phyloP scores from a whole-genome alignment of 768 basidiomycete genomes.

The Mycena galopus region DNA sequence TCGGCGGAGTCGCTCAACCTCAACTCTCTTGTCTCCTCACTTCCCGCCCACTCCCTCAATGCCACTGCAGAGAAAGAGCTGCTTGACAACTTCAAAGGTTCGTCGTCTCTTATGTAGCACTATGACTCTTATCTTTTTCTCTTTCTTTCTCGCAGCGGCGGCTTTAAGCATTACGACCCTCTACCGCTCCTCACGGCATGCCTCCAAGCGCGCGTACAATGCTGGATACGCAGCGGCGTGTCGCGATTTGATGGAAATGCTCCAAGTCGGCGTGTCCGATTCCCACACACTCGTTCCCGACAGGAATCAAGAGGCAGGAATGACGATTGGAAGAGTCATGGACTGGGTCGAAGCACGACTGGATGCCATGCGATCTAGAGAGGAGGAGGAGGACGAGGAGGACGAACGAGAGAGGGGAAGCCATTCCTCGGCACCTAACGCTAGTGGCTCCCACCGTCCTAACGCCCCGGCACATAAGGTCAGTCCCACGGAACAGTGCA shows the following conservation, averaged over 20 bases:
- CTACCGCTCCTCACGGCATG: conserved; percentile 82
- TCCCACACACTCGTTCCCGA: conserved; percentile 48
- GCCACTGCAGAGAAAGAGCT: conserved; percentile 78
- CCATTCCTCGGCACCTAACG: conserved; percentile 45
- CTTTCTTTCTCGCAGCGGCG: conserved; percentile 67
- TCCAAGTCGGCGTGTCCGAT: conserved; percentile 80
- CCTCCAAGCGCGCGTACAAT: conserved; percentile 85
- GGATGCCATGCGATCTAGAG: conserved; percentile 78
- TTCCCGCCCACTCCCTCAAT: conserved; percentile 79
- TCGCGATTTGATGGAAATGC: conserved; percentile 83
- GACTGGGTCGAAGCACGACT: conserved; percentile 88
- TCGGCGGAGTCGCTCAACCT: conserved; percentile 79
- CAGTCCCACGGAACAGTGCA: neutral
- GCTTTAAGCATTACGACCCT: conserved; percentile 88
- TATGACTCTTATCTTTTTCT: conserved; percentile 38
- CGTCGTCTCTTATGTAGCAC: conserved; percentile 5
- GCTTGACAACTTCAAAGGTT: conserved; percentile 86
- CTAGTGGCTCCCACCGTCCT: conserved; percentile 44
- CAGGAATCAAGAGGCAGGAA: conserved; percentile 61
- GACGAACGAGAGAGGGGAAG: conserved; percentile 75
- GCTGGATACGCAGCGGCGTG: conserved; percentile 86
- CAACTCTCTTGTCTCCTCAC: conserved; percentile 81
- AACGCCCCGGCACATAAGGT: conserved; percentile 36
- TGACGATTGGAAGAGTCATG: conserved; percentile 85
- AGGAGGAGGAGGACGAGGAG: conserved; percentile 88